Evolutionary conservation across 2,329 filamentous ascomycete genomes (phyloP), one percentile per base, ranked within the genome.

Genomic region (Colletotrichum musicola): DNA sequence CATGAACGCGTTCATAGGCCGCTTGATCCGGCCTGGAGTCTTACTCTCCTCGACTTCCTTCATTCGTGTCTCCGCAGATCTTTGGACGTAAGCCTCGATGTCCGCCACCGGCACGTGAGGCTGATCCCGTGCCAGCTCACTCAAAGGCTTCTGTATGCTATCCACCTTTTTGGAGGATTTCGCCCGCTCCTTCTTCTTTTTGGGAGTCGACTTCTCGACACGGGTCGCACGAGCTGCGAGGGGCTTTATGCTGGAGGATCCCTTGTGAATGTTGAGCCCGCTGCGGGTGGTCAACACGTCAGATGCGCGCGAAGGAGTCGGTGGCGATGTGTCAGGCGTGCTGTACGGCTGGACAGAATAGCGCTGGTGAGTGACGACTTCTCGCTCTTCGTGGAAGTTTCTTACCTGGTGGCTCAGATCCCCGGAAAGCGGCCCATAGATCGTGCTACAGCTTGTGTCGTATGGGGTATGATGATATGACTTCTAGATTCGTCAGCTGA

Each of bases 1-100:
- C 92, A 99, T 97, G 83, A 98, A 99, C 1, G 93, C 95, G 79
- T 99, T 99, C 92, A 98, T 97, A 3, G 96, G 95, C 35, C 96
- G 88, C 75, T 95, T 94, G 73, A 98, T 88, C 77, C 95, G 94
- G 27, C 93, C 93, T 2, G 84, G 84, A 42, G 89, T 83, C 74
- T 90, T 93, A 65, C 89, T 87, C 74, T 88, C 87, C 50, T 89
- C 86, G 10, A 92, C 89, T 78, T 97, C 94, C 62, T 83, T 81
- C 56, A 84, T 84, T 64, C 95, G 88, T 6, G 86, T 85, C 64
- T 93, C 90, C 2, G 84, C 81, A 10, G 92, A 84, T 58, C 95
- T 88, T 74, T 91, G 89, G 42, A 97, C 94, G 84, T 92, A 97
- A 27, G 85, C 84, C 60, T 91, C 89, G 81, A 98, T 97, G 78